Evolutionary conservation across 129 eudicot genomes (phyloP), one percentile per base, ranked within the genome.

Genomic region (Centrapalus pauciflorus): DNA sequence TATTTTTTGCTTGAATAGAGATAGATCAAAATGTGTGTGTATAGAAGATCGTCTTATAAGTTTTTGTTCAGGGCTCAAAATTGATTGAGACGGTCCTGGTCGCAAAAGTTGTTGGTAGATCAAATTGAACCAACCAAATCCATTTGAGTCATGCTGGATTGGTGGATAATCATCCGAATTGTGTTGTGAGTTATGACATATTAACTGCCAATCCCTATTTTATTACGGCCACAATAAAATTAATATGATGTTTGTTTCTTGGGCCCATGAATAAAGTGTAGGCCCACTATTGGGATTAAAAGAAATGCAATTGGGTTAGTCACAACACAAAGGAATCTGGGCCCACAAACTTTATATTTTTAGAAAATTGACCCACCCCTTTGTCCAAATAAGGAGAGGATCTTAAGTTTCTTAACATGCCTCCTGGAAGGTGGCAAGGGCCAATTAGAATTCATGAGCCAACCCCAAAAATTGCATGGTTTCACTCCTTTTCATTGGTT

Each of bases 401-500:
- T 37, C 68, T 23, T 23, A 1, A n/a, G n/a, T n/a, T n/a, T 52
- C 51, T 58, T 61, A 10, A 23, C 40, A 69, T 74, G 79, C 67
- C 79, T 46, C 73, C 79, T 66, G 54, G 68, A 66, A 48, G 79
- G 73, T 56, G 55, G 79, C 73, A 74, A 74, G 55, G 66, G 73
- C 17, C 79, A 74, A 25, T 74, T 65, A 40, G 51, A 74, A 52
- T 46, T 65, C 66, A 73, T 54, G 66, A 64, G 57, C 71, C 72
- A 56, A 46, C 51, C 14, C 16, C 23, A 19, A 26, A 33, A n/a
- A 29, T 33, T 55, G 38, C 76, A 46, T 71, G 74, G 32, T 20
- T 26, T 46, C n/a, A n/a, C n/a, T n/a, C n/a, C 61, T 71, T 71
- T 32, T 50, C 8, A 2, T 68, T 54, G 27, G 24, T 9, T 23